These are phyloP conservation scores for Meyerozyma athensensis DNA, from an alignment of 1,139 yeast genomes.

Conservation along the genomic window DNA sequence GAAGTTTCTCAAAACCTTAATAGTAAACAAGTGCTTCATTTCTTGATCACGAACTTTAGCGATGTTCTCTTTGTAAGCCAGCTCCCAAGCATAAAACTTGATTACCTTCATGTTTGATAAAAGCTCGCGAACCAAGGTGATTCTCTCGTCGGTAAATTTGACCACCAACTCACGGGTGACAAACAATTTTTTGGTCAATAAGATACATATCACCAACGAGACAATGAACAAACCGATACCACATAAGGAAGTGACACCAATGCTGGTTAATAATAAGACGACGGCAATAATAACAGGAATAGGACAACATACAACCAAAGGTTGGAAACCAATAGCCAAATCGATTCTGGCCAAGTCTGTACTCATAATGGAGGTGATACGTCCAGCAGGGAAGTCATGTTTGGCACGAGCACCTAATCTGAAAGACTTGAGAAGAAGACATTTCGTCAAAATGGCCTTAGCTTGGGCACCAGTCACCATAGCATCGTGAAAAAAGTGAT, in stretches of 20 bases:
- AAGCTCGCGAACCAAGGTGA: slow-evolving; percentile 42
- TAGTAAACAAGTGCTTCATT: slow-evolving; percentile 39
- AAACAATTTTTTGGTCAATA: slow-evolving; percentile 33
- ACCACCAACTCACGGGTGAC: slow-evolving; percentile 37
- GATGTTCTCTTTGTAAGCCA: slow-evolving; percentile 37
- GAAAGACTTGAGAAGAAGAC: slow-evolving; percentile 36
- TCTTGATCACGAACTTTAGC: slow-evolving; percentile 33
- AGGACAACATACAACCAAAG: slow-evolving; percentile 41
- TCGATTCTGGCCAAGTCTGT: slow-evolving; percentile 46
- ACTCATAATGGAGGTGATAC: slow-evolving; percentile 40
- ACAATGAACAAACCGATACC: slow-evolving; percentile 41
- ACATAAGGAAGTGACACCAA: slow-evolving; percentile 40
- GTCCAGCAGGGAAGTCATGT: slow-evolving; percentile 34
- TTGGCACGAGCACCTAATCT: slow-evolving; percentile 31
- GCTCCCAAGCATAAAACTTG: slow-evolving; percentile 47
- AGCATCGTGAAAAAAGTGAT: slow-evolving; percentile 42
- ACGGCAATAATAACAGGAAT: slow-evolving; percentile 41
- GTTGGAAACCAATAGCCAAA: slow-evolving; percentile 44
- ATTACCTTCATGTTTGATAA: slow-evolving; percentile 39
- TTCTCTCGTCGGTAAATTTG: slow-evolving; percentile 35
- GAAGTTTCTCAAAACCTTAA: slow-evolving; percentile 40
- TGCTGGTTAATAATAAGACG: slow-evolving; percentile 28
- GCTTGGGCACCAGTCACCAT: slow-evolving; percentile 47
- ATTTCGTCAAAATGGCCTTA: slow-evolving; percentile 39
- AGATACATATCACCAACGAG: slow-evolving; percentile 35